Conservation (phyloP, 495 filamentous ascomycete species). For the Aspergillus funiculosus region DNA sequence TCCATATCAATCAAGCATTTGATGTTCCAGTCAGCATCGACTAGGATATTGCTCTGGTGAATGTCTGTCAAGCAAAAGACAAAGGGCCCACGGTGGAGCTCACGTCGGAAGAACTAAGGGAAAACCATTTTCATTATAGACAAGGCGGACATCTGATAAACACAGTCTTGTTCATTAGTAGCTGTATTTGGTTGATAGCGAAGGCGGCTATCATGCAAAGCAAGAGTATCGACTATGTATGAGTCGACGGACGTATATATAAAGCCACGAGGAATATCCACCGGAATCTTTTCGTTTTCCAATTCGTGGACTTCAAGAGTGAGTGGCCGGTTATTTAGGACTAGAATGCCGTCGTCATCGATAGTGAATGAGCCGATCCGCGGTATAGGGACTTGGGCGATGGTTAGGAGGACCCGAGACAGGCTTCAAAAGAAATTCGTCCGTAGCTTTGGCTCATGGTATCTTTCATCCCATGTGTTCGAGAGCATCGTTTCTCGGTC, state of each 20-base stretch:
- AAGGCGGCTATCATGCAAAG: slow-evolving; percentile 27
- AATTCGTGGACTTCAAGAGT: slow-evolving; percentile 22
- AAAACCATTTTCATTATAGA: too few species aligned
- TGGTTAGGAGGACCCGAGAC: slow-evolving; percentile 24
- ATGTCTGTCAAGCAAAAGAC: too few species aligned
- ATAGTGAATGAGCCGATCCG: slow-evolving; percentile 24
- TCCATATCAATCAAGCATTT: too few species aligned
- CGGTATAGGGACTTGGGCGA: slow-evolving; percentile 22
- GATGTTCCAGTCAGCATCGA: too few species aligned
- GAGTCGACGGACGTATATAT: slow-evolving; percentile 32
- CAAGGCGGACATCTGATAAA: slow-evolving; percentile 24
- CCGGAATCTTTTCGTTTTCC: slow-evolving; percentile 35
- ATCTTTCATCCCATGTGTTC: slow-evolving; percentile 17
- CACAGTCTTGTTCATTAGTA: slow-evolving; percentile 23
- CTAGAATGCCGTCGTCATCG: slow-evolving; percentile 20
- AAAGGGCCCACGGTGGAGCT: too few species aligned
- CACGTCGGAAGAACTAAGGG: too few species aligned
- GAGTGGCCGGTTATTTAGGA: slow-evolving; percentile 26
- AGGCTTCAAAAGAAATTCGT: slow-evolving; percentile 27
- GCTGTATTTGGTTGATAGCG: slow-evolving; percentile 32
- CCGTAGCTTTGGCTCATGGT: slow-evolving; percentile 16
- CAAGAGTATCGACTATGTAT: slow-evolving; percentile 29
- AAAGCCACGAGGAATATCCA: slow-evolving; percentile 26
- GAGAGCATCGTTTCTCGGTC: slow-evolving; percentile 30
- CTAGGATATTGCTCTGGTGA: too few species aligned